Conservation (phyloP, 345 rosid genomes). For the Populus davidiana region DNA sequence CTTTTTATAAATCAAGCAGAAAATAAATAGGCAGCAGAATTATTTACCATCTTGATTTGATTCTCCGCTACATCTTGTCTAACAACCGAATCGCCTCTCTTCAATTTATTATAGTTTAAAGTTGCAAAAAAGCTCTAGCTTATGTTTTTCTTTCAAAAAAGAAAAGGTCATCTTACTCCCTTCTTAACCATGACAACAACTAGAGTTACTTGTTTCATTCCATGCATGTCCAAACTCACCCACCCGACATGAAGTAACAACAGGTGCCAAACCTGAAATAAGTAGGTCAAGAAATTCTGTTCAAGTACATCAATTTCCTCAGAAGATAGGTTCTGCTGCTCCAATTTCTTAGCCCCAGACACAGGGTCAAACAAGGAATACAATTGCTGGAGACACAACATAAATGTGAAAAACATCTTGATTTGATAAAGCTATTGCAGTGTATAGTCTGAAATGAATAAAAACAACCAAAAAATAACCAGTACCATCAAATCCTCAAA, state of each 20-base stretch:
- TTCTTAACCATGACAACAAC: neutral
- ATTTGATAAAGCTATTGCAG: conserved; percentile 9
- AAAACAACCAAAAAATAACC: neutral
- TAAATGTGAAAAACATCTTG: neutral
- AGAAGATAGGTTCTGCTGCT: conserved; percentile 66
- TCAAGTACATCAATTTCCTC: conserved; percentile 73
- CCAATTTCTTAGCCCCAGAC: conserved; percentile 64
- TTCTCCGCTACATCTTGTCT: neutral
- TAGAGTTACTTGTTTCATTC: neutral
- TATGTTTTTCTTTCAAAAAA: neutral
- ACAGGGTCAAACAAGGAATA: conserved; percentile 92
- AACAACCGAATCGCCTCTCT: neutral
- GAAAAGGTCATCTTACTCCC: neutral
- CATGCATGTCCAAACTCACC: neutral
- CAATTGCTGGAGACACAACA: conserved; percentile 61
- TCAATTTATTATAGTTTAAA: neutral
- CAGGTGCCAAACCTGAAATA: conserved; percentile 64
- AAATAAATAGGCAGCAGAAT: neutral
- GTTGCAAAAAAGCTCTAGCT: neutral
- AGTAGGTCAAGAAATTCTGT: conserved; percentile 76
- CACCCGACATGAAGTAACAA: neutral
- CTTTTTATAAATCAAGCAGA: conserved; percentile 23
- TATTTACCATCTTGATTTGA: neutral
- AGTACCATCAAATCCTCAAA: conserved; percentile 93
- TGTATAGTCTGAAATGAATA: conserved; percentile 5